Conservation (phyloP, 2,329 filamentous ascomycete genomes). For the Claviceps sp. region DNA sequence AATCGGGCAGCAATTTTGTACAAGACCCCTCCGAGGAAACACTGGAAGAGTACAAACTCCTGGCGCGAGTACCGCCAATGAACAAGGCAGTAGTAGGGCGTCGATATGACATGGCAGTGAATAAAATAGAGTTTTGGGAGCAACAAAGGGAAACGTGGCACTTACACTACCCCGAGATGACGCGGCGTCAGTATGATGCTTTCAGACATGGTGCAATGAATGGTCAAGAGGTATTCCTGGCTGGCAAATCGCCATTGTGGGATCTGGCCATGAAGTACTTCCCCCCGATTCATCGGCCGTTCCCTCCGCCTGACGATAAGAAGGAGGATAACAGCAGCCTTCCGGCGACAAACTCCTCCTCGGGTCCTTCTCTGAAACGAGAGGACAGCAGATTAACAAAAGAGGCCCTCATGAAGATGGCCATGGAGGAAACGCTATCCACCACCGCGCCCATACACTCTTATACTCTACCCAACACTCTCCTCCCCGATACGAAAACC, state of each 20-base stretch:
- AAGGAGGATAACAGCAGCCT: background rate
- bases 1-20: constrained; percentile 30
- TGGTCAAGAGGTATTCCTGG: constrained; percentile 39
- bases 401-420: constrained; percentile 6
- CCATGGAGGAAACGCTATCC: constrained; percentile 14
- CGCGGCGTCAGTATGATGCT: constrained; percentile 41
- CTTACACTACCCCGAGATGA: constrained; percentile 51
- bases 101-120: constrained; percentile 42
- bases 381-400: constrained; percentile 14
- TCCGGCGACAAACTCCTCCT: background rate
- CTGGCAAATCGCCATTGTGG: constrained; percentile 39
- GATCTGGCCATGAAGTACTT: constrained; percentile 45
- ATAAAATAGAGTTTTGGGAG: constrained; percentile 46
- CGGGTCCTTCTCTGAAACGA: constrained; percentile 11
- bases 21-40: constrained; percentile 21
- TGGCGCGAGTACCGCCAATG: constrained; percentile 37
- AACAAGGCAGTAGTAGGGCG: constrained; percentile 36
- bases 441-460: constrained; percentile 16
- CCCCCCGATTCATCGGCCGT: constrained; percentile 25
- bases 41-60: constrained; percentile 30
- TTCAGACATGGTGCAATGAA: constrained; percentile 38
- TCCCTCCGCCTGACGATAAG: too few species aligned
- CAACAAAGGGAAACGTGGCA: constrained; percentile 44
- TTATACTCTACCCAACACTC: constrained; percentile 22
- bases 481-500: constrained; percentile 22